Base-by-base conservation (phyloP, 1,284 basidiomycete genomes). In the Exobasidium cylindrosporum region DNA sequence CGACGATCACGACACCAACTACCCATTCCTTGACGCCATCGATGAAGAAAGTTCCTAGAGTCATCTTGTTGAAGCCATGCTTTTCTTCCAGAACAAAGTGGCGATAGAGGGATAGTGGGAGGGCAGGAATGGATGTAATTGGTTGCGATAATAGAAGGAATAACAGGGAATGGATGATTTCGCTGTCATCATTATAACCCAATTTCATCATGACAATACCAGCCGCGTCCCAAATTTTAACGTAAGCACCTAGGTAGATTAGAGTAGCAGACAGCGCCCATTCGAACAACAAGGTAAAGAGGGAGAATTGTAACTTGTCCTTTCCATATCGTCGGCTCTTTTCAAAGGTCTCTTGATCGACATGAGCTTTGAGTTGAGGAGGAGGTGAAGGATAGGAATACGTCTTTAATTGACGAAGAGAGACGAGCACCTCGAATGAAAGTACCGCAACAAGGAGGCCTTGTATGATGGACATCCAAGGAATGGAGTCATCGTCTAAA, bases 61-160 rank as follows among this genome's bases (percentile, higher is more conserved):
- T 92, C 17, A 88, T 92, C 83, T 97, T 97, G 85, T 97, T 97
- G 85, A 97, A 97, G 0, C 93, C 94, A 74, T 97, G 92, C 69
- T 88, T 88, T 80, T 96, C 89, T 81, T 98, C 96, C 47, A 98
- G 84, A 11, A 94, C 89, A 80, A 98, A 98, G 1, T 91, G 94
- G 66, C 87, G 86, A 83, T 96, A 97, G 40, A 89, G 83, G 0
- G 69, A 68, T 45, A 77, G 82, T 5, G 92, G 91, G 10, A 91
- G 82, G 0, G 86, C 84, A 0, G 89, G 88, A 11, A 88, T 69
- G 40, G 70, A 63, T n/a, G 67, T 63, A 7, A 74, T 45, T 11
- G 72, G 52, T 45, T 70, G 70, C 28, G 32, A 59, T 23, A 62
- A 14, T 35, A 59, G 46, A 31, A 50, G 44, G 31, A 62, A 62